Percentiles rank a stretch among this genome's conserved stretches.
Evolutionary conservation across 176 grass and related monocot species (phyloP).

Genomic region (Ananas comosus): DNA sequence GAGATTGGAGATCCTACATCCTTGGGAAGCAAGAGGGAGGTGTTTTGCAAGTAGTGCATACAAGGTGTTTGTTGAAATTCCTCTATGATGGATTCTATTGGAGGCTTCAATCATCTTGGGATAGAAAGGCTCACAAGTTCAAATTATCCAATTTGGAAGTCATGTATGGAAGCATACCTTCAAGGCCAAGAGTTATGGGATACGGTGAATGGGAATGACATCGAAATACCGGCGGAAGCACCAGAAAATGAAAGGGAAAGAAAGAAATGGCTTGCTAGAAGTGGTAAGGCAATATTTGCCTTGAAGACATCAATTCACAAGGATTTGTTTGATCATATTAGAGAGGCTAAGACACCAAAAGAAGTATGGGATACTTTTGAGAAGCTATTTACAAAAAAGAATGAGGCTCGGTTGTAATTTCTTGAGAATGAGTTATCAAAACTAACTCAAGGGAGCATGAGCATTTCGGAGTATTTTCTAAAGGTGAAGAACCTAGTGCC

Average conservation of each 20-base stretch:
- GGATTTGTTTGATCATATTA: neutral
- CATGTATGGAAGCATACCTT: neutral
- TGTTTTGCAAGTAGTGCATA: neutral
- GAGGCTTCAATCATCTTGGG: neutral
- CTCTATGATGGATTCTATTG: neutral
- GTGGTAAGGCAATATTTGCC: no score
- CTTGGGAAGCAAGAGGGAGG: neutral
- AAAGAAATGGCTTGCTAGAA: no score
- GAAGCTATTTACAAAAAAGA: neutral
- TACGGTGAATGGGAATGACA: neutral
- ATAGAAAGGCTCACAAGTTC: neutral
- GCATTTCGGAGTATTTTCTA: neutral
- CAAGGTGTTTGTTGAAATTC: neutral
- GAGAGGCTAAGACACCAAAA: neutral
- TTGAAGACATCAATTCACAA: neutral
- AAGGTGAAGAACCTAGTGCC: no score
- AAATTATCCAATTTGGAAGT: neutral
- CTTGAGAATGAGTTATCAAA: neutral
- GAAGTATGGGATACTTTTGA: neutral
- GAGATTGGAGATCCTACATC: neutral
- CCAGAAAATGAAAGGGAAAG: neutral
- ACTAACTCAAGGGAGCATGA: neutral
- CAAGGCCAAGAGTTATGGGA: neutral
- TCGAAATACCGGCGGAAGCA: neutral
- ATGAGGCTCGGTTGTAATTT: neutral